Evolutionary conservation across 2,329 filamentous ascomycete species (phyloP).

Genomic region (Nemania serpens): DNA sequence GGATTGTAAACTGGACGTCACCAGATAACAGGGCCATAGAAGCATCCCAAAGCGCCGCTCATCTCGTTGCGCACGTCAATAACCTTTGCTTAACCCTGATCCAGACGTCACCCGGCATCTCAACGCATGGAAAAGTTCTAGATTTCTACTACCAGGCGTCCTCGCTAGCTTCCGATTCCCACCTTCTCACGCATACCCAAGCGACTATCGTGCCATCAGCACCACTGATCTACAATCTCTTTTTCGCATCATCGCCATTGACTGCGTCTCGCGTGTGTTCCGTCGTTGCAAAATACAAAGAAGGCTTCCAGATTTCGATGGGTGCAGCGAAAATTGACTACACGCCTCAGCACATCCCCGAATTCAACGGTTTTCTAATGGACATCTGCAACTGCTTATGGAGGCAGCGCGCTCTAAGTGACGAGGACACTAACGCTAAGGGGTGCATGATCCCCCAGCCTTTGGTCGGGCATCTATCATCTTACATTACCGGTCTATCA

Average conservation of each 20-base stretch:
- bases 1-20: slow-evolving; percentile 54
- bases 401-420: slow-evolving; percentile 73
- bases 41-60: slow-evolving; percentile 46
- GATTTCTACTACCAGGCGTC: slow-evolving; percentile 72
- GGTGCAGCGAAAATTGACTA: slow-evolving; percentile 46
- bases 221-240: slow-evolving; percentile 70
- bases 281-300: slow-evolving; percentile 74
- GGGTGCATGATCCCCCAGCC: slow-evolving; percentile 56
- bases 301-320: slow-evolving; percentile 66
- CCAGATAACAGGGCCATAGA: slow-evolving; percentile 43
- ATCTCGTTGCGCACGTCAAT: slow-evolving; percentile 56
- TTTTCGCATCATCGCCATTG: slow-evolving; percentile 67
- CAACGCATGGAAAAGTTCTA: slow-evolving; percentile 61
- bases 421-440: slow-evolving; percentile 64
- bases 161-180: slow-evolving; percentile 57
- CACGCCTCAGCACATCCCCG: slow-evolving; percentile 63
- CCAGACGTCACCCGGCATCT: slow-evolving; percentile 53
- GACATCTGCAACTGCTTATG: slow-evolving; percentile 85
- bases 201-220: slow-evolving; percentile 69
- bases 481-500: slow-evolving; percentile 56
- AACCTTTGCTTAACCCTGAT: slow-evolving; percentile 62
- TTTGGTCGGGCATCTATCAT: slow-evolving; percentile 51
- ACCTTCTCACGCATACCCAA: slow-evolving; percentile 59
- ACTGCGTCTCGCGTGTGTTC: slow-evolving; percentile 71
- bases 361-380: slow-evolving; percentile 85